Conservation (phyloP, 1,284 basidiomycete species). For the Phlebopus sp. region DNA sequence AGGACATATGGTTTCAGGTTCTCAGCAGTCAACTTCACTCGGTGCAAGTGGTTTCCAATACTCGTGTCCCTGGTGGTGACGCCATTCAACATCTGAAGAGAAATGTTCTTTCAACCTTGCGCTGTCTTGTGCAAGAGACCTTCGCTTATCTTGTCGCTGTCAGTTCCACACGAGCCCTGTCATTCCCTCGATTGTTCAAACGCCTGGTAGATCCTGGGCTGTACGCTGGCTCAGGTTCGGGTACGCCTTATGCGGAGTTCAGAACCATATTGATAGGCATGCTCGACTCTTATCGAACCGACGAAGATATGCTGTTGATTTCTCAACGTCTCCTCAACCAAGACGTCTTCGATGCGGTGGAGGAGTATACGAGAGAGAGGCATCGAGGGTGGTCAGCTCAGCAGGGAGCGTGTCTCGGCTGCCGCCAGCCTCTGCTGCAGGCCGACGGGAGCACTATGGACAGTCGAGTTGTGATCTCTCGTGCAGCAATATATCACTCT, state of each 20-base stretch:
- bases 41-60: slow-evolving; percentile 66
- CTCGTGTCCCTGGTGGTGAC: slow-evolving; percentile 12
- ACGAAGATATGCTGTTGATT: slow-evolving; percentile 88
- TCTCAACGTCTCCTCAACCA: slow-evolving; percentile 81
- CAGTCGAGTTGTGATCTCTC: slow-evolving; percentile 50
- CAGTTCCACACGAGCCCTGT: slow-evolving; percentile 78
- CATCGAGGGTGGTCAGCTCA: slow-evolving; percentile 51
- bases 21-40: slow-evolving; percentile 79
- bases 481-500: slow-evolving; percentile 60
- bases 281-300: slow-evolving; percentile 90
- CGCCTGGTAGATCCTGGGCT: slow-evolving; percentile 77
- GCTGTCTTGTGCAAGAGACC: slow-evolving; percentile 79
- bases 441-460: slow-evolving; percentile 17
- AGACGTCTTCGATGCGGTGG: slow-evolving; percentile 78
- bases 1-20: slow-evolving; percentile 90
- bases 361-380: slow-evolving; percentile 49
- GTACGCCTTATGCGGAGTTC: slow-evolving; percentile 88
- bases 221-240: slow-evolving; percentile 42
- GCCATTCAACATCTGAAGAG: slow-evolving; percentile 23
- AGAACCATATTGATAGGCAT: slow-evolving; percentile 88
- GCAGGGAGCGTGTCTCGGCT: slow-evolving; percentile 43
- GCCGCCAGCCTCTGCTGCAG: slow-evolving; percentile 41
- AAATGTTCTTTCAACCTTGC: slow-evolving; percentile 48
- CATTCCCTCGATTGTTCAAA: slow-evolving; percentile 90
- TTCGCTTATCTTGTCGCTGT: slow-evolving; percentile 84